Evolutionary conservation across 2,329 filamentous ascomycete genomes (phyloP), one percentile per base, ranked within the genome.

Genomic region (Trichoderma cornu-damae): DNA sequence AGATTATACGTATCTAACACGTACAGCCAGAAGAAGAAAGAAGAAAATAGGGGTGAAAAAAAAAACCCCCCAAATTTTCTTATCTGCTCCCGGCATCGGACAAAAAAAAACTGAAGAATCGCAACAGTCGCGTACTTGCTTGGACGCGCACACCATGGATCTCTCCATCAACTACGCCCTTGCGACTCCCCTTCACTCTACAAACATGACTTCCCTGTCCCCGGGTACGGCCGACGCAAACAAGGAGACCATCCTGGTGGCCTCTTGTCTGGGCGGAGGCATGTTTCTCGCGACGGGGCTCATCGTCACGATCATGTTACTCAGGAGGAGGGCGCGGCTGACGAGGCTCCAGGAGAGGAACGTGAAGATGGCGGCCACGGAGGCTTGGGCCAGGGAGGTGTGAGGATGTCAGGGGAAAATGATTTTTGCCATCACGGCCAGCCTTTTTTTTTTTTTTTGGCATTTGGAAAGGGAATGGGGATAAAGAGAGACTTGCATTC

Each of bases 161-260:
- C 6, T 47, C 34, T 22, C 32, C 12, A 32, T 48, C 16, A 2
- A 24, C 4, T 4, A 49, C 3, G 8, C 35, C 8, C 26, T 24
- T 16, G 12, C 34, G 7, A 42, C 43, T 12, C 16, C 28, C 16
- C 53, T 42, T n/a, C 35, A 34, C 3, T 28, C 38, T 14, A 18
- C 7, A 3, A 18, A 16, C 1, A 16, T 42, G 9, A 26, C n/a
- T 16, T 20, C 14, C 8, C 2, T 30, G 18, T 12, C 28, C 5
- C 11, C 34, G 3, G 14, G 11, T 6, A 14, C 9, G 7, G 2
- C 2, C 22, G 40, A 26, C 9, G 18, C 46, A 14, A 24, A 57
- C 16, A 57, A 43, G 34, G 53, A 44, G 42, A 54, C 56, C 14
- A 46, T 54, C 16, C n/a, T 53, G 30, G 40, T 58, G 9, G 49